Evolutionary conservation across 2,329 filamentous ascomycete genomes (phyloP), one percentile per base, ranked within the genome.

Genomic region (Aspergillus pseudoviridinutans): DNA sequence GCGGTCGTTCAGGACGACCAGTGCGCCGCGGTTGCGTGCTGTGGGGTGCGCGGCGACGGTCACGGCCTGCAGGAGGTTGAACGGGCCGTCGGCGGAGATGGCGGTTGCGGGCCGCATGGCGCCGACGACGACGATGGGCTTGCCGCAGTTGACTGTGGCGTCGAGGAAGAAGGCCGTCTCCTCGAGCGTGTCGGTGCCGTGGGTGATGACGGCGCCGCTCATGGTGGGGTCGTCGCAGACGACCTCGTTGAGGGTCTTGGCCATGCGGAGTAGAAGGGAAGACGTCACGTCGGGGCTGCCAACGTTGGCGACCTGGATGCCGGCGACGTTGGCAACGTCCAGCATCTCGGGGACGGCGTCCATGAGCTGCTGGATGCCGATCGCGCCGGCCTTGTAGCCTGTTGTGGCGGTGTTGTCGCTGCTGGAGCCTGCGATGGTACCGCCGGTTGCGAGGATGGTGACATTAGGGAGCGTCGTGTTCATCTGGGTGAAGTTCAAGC

Each of bases 121-220:
- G 4, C 84, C 85, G 1, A 85, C 84, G 25, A 84, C 66, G 3
- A 87, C 78, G 4, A 87, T 77, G 0, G 85, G 84, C 68, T 87
- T 87, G 29, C 76, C 76, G 47, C 79, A 82, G 62, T 80, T 79
- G 35, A 86, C 68, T 0, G 82, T 84, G 3, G 83, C 71, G 60
- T 87, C 82, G 8, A 87, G 73, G 73, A 86, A 87, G 74, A 87
- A 87, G 8, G 84, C 82, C 0, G 82, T 81, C 69, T 87, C 85
- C 64, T 87, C 85, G 1, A 88, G 75, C 0, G 83, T 86, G 64
- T 88, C 86, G 8, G 86, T 88, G 50, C 86, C 85, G 64, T 88
- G 85, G 0, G 85, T 87, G 54, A 88, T 74, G 35, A 68, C 61
- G 49, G 68, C 66, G 4, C 64, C 67, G 7, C 64, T 60, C 62